Percentiles rank a stretch among this genome's conserved stretches.
phyloP scores from a whole-genome alignment of 768 basidiomycete species.

The Hericium coralloides region DNA sequence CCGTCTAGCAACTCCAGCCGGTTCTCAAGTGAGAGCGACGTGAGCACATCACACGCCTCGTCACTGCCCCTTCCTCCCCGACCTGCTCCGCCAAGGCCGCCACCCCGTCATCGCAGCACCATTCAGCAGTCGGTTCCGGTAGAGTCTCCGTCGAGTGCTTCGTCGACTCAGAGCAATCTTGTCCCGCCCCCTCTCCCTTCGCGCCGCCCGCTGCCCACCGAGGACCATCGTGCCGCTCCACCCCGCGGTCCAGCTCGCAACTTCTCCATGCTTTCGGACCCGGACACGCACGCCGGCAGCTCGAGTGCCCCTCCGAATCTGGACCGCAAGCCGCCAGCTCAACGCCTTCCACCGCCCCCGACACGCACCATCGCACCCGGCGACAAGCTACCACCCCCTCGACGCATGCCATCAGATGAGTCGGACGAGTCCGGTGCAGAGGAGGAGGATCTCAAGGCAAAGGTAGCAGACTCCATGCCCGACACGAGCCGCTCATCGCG shows the following conservation, averaged over 20 bases:
- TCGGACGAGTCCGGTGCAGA: conserved; percentile 26
- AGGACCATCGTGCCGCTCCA: not conserved
- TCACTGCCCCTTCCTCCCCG: not conserved
- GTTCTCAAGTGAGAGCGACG: conserved; percentile 31
- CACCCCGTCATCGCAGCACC: not conserved
- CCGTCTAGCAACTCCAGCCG: conserved; percentile 30
- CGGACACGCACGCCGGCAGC: not conserved
- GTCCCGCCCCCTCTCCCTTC: conserved; percentile 12
- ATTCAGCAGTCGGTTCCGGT: not conserved
- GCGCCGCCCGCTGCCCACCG: conserved; percentile 1
- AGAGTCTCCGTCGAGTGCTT: not conserved
- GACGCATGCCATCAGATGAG: conserved; percentile 34
- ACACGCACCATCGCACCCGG: conserved; percentile 63
- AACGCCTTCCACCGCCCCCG: conserved; percentile 61
- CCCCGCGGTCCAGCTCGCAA: not conserved
- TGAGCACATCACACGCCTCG: conserved; percentile 2
- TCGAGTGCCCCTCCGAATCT: not conserved
- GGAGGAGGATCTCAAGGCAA: conserved; percentile 38
- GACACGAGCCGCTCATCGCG: conserved; percentile 65
- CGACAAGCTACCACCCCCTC: conserved; percentile 59
- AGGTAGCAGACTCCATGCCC: conserved; percentile 44
- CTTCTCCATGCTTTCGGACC: conserved; percentile 4
- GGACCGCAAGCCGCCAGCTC: conserved; percentile 20
- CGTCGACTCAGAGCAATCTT: not conserved
- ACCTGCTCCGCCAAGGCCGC: not conserved